These are phyloP conservation scores for Colletotrichum sp. DNA, from an alignment of 2,329 filamentous ascomycete genomes.

Conservation along the genomic window DNA sequence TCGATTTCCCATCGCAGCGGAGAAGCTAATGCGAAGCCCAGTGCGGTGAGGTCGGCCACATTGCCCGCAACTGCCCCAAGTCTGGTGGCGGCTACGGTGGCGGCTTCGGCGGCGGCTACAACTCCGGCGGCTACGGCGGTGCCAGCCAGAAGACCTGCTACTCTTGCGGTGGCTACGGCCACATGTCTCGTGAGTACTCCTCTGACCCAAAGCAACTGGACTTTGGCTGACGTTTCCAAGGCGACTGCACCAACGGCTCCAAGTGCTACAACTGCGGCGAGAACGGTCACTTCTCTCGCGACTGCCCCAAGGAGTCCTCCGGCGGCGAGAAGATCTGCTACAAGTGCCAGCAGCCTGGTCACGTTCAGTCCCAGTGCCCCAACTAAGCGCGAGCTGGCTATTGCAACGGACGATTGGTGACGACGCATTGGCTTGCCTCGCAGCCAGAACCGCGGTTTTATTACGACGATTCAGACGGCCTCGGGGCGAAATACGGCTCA, in stretches of 20 bases:
- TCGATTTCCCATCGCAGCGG: too few relatives aligned
- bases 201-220: background rate
- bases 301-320: slow-evolving; percentile 91
- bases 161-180: slow-evolving; percentile 94
- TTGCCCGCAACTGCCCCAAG: slow-evolving; percentile 88
- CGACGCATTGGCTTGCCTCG: slow-evolving; percentile 13
- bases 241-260: slow-evolving; percentile 96
- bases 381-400: slow-evolving; percentile 51
- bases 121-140: slow-evolving; percentile 52
- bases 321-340: slow-evolving; percentile 96
- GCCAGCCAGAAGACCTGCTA: slow-evolving; percentile 87
- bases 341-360: slow-evolving; percentile 85
- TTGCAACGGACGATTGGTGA: slow-evolving; percentile 15
- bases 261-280: slow-evolving; percentile 99
- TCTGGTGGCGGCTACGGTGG: slow-evolving; percentile 56
- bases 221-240: slow-evolving; percentile 36
- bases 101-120: slow-evolving; percentile 49
- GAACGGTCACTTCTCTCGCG: slow-evolving; percentile 91
- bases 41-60: slow-evolving; percentile 96
- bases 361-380: slow-evolving; percentile 94
- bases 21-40: slow-evolving; percentile 31
- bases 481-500: slow-evolving; percentile 6
- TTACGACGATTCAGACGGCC: background rate
- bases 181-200: slow-evolving; percentile 80
- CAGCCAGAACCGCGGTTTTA: slow-evolving; percentile 1